phyloP scores from a whole-genome alignment of 495 filamentous ascomycete species.

The Lepidopterella palustris region DNA sequence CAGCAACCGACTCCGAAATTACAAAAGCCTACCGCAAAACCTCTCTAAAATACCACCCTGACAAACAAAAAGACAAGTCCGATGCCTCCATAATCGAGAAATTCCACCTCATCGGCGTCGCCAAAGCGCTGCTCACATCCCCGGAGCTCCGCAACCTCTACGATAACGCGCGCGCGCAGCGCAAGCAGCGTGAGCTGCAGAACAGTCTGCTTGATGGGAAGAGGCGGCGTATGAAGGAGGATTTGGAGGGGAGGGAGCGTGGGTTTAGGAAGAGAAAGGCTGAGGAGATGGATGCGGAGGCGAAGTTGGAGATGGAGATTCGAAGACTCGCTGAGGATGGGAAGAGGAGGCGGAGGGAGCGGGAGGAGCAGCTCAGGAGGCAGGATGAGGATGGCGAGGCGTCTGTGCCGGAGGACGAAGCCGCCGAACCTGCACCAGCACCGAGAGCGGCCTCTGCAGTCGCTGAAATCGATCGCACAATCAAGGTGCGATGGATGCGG shows the following conservation, averaged over 20 bases:
- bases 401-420: conserved; percentile 39
- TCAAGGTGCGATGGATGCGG: conserved; percentile 55
- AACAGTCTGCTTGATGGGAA: conserved; percentile 59
- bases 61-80: conserved; percentile 58
- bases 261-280: conserved; percentile 42
- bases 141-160: conserved; percentile 55
- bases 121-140: conserved; percentile 65
- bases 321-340: conserved; percentile 60
- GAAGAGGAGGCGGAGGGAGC: conserved; percentile 36
- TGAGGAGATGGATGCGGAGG: conserved; percentile 50
- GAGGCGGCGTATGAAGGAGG: conserved; percentile 67
- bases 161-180: conserved; percentile 60
- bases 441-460: conserved; percentile 44
- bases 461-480: conserved; percentile 50
- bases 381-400: conserved; percentile 49
- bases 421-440: conserved; percentile 25
- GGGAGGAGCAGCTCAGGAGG: conserved; percentile 32
- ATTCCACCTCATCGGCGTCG: conserved; percentile 68
- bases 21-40: conserved; percentile 83
- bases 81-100: conserved; percentile 60
- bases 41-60: conserved; percentile 85
- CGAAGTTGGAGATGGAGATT: conserved; percentile 54
- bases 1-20: conserved; percentile 63
- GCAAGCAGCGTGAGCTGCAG: conserved; percentile 55
- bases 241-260: conserved; percentile 61